Percentiles rank a stretch among this genome's conserved stretches.
Conservation (phyloP, 805 yeast genomes). For the Schwanniomyces sp. region DNA sequence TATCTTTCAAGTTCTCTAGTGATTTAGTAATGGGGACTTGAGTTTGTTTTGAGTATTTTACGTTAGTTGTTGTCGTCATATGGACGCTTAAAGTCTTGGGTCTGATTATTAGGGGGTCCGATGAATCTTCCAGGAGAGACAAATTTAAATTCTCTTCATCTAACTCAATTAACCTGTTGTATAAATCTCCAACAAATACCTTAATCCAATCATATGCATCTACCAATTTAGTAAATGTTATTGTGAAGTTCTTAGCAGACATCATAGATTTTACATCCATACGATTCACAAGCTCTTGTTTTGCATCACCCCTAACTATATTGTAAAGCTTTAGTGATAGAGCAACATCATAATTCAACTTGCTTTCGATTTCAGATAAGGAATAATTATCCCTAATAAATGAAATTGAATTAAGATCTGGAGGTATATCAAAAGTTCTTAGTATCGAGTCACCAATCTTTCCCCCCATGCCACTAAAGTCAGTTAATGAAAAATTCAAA, state of each 20-base stretch:
- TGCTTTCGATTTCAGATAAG: slow-evolving; percentile 16
- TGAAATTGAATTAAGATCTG: slow-evolving; percentile 41
- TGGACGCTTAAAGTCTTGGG: slow-evolving; percentile 57
- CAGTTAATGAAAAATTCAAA: slow-evolving; percentile 60
- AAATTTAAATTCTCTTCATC: slow-evolving; percentile 58
- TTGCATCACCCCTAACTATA: slow-evolving; percentile 62
- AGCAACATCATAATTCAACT: slow-evolving; percentile 38
- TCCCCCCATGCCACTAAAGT: slow-evolving; percentile 92
- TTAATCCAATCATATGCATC: slow-evolving; percentile 78
- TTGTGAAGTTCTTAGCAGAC: slow-evolving; percentile 77
- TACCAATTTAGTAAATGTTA: slow-evolving; percentile 46
- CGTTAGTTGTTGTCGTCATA: slow-evolving; percentile 19
- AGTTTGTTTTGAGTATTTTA: slow-evolving; percentile 41
- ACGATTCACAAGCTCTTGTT: slow-evolving; percentile 55
- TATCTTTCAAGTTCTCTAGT: slow-evolving; percentile 33
- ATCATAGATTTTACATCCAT: slow-evolving; percentile 81
- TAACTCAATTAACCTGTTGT: slow-evolving; percentile 67
- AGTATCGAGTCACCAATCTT: slow-evolving; percentile 67
- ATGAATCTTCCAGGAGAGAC: slow-evolving; percentile 19
- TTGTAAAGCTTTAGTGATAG: slow-evolving; percentile 57
- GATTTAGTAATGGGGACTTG: slow-evolving; percentile 36
- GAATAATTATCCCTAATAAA: slow-evolving; percentile 52
- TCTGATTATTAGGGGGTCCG: slow-evolving; percentile 33
- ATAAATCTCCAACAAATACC: slow-evolving; percentile 79
- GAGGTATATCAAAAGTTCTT: slow-evolving; percentile 51